Evolutionary conservation across 1,284 basidiomycete genomes (phyloP), one percentile per base, ranked within the genome.

Genomic region (Mycena sp.): DNA sequence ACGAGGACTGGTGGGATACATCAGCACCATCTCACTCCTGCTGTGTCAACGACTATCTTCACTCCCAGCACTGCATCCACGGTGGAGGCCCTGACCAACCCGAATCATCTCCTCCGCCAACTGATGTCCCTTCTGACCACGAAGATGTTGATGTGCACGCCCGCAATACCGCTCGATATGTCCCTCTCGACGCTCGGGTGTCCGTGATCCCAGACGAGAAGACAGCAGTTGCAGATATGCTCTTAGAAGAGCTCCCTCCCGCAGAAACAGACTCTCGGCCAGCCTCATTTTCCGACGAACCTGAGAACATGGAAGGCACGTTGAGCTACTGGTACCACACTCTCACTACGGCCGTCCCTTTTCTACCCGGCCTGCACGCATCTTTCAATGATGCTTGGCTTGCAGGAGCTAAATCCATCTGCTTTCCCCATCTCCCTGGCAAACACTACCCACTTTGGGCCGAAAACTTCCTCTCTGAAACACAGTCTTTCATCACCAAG

Each of bases 391-490:
- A 53, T 23, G 51, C 51, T 0, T 61, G 59, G 52, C 37, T 61
- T 16, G 48, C 53, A 2, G 59, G 59, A 6, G 46, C 40, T 2
- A 32, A 3, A 4, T 61, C 59, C 5, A 56, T 61, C 46, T 1
- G 14, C 12, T 49, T n/a, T 61, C 52, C 51, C 17, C 51, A 54
- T 10, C 52, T 61, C 11, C 23, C 59, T 30, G 16, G 11, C 1
- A 14, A n/a, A n/a, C n/a, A 7, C n/a, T 55, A 48, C 30, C 58
- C 58, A 9, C 32, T 60, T 1, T 60, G 58, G 58, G 17, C 21
- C 12, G 50, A 52, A 32, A 51, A 38, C 30, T n/a, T 60, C 7
- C 49, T 60, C 5, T 60, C 38, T n/a, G 50, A 60, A n/a, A 52
- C 26, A 12, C 51, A 2, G 4, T 19, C 5, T 61, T 35, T 26